A percentile compares a stretch with the other conserved stretches of the same genome.
These are phyloP conservation scores for Aspergillus ibericus DNA, from an alignment of 2,329 filamentous ascomycete species.

Conservation along the genomic window DNA sequence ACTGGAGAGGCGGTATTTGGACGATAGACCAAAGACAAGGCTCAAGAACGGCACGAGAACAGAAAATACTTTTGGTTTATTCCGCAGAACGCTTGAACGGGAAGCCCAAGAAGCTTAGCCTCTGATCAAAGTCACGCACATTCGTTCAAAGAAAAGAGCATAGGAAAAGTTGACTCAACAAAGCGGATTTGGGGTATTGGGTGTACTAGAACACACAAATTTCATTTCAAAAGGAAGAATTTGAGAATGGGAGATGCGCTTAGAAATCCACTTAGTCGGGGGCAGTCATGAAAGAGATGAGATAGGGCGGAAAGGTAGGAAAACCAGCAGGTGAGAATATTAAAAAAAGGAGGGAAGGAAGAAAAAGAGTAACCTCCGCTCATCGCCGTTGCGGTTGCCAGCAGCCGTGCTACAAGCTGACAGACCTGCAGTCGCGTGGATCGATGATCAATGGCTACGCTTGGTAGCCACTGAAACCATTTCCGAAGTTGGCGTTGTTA, in stretches of 20 bases:
- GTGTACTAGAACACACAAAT: constrained; percentile 43
- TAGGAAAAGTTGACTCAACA: constrained; percentile 34
- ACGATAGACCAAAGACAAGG: constrained; percentile 21
- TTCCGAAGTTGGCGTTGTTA: constrained; percentile 50
- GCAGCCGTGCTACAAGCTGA: constrained; percentile 15
- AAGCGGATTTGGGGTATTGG: constrained; percentile 46
- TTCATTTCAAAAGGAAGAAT: constrained; percentile 44
- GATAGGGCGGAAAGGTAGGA: constrained; percentile 18
- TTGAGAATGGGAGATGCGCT: constrained; percentile 37
- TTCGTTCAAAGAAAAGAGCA: constrained; percentile 30
- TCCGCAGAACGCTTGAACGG: constrained; percentile 32
- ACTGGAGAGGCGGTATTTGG: constrained; percentile 21
- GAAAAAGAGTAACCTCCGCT: constrained; percentile 15
- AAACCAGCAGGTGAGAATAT: constrained; percentile 21
- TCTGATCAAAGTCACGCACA: constrained; percentile 31
- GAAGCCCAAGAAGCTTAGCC: constrained; percentile 35
- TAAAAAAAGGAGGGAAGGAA: constrained; percentile 14
- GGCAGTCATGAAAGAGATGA: constrained; percentile 28
- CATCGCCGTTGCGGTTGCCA: constrained; percentile 17
- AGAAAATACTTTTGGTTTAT: constrained; percentile 39
- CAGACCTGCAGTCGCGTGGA: constrained; percentile 7
- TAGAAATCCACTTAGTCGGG: constrained; percentile 38
- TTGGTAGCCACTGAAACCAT: constrained; percentile 62
- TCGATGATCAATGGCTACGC: constrained; percentile 43
- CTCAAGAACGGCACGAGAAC: constrained; percentile 23